Evolutionary conservation across 2,329 filamentous ascomycete species (phyloP).

Genomic region (Hypoxylon sp.): DNA sequence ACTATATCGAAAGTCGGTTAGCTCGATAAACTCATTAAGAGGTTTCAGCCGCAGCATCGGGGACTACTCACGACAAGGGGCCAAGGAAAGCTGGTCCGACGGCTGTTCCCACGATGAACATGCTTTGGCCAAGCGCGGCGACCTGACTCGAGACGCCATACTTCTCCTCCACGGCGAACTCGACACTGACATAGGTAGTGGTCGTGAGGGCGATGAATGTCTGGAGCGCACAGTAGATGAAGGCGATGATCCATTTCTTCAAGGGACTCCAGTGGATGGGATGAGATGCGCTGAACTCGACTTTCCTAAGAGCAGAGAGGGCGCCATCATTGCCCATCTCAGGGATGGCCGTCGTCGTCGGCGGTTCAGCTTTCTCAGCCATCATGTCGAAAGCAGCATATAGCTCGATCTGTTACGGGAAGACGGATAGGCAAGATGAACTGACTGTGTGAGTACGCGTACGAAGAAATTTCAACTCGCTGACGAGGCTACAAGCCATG

Average conservation of each 20-base stretch:
- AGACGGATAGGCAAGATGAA: no score
- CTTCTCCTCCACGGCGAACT: conserved; percentile 49
- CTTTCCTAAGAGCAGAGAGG: conserved; percentile 39
- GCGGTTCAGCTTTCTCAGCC: conserved; percentile 23
- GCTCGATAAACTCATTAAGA: neutral
- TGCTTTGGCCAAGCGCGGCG: conserved; percentile 50
- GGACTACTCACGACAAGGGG: conserved; percentile 48
- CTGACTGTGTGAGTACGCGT: neutral
- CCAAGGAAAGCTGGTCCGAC: conserved; percentile 52
- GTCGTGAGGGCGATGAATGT: conserved; percentile 50
- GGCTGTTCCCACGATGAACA: conserved; percentile 54
- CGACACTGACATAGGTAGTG: conserved; percentile 51
- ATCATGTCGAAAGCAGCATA: conserved; percentile 8
- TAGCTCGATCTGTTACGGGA: conserved; percentile 7
- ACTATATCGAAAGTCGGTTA: conserved; percentile 33
- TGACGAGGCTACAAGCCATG: conserved; percentile 7
- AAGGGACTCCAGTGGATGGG: conserved; percentile 42
- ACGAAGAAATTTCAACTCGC: conserved; percentile 13
- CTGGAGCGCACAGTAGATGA: conserved; percentile 45
- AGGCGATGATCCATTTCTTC: conserved; percentile 44
- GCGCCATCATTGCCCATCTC: conserved; percentile 32
- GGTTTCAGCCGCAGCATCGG: neutral
- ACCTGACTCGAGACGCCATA: conserved; percentile 50
- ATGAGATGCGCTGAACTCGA: conserved; percentile 40
- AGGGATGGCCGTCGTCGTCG: neutral